Evolutionary conservation across 768 basidiomycete genomes (phyloP), one percentile per base, ranked within the genome.

Genomic region (Lentinus tigrinus): DNA sequence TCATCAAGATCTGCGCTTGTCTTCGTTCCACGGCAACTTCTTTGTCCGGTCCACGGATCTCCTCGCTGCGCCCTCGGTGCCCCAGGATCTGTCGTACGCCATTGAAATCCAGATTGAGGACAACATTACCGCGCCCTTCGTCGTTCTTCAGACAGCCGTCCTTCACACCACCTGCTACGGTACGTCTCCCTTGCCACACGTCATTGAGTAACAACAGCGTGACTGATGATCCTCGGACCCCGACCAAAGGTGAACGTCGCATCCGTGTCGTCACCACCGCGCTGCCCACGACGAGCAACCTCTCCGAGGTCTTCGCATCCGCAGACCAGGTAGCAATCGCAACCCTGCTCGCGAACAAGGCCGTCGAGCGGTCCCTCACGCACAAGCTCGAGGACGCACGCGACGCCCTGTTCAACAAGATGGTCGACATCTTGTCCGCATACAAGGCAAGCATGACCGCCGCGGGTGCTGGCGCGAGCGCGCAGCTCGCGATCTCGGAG

Each of bases 21-120:
- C 95, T 7, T 91, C 93, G 0, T 98, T 96, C 90, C 94, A 98
- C 66, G 96, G 96, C 60, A 98, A 98, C 77, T 97, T 98, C 79
- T 98, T 98, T 70, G 93, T 97, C 56, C 88, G 96, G 52, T 97
- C 95, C 23, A 98, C 96, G 21, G 96, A 98, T 74, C 83, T 98
- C 4, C 82, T 98, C 36, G 93, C 96, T 3, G 91, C 98, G 82
- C 95, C 96, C 2, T 89, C 94, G 8, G 95, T 98, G n/a, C 94
- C 96, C 16, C 86, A 91, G 66, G 95, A 98, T 67, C 92, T 97
- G 71, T 94, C 91, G 17, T 98, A 98, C 71, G 89, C 89, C 11
- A 95, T 98, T 67, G 96, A 98, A 71, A 79, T 98, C 11, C 90
- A 95, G 70, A 92, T 98, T 61, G 96, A 98, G 71, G 96, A 98